Evolutionary conservation across 441 rosid genomes (phyloP).

Genomic region (Viola pubescens): DNA sequence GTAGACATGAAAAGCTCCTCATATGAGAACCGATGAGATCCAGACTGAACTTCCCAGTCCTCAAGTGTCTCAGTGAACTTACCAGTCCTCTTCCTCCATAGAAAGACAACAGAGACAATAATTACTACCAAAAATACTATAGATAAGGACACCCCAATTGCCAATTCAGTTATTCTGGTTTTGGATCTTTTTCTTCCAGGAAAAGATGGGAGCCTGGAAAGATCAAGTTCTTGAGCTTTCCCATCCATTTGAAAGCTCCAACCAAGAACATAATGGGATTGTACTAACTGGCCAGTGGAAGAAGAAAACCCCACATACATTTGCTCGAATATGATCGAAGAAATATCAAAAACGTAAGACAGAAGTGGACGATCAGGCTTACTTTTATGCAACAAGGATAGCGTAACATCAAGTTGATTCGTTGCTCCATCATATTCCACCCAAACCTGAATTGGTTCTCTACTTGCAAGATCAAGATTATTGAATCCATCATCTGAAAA

Average conservation of each 20-base stretch:
- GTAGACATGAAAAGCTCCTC: conserved; percentile 69
- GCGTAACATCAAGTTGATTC: conserved; percentile 38
- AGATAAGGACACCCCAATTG: conserved; percentile 23
- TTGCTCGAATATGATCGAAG: conserved; percentile 31
- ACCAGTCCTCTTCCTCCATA: conserved; percentile 22
- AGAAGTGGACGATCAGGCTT: conserved; percentile 46
- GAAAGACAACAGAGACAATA: background rate
- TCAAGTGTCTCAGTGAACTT: conserved; percentile 55
- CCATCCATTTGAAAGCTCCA: conserved; percentile 62
- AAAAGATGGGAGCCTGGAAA: conserved; percentile 54
- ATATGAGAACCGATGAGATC: conserved; percentile 58
- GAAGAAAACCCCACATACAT: conserved; percentile 82
- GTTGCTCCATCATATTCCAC: conserved; percentile 51
- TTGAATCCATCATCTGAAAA: conserved; percentile 20
- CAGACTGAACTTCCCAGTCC: conserved; percentile 66
- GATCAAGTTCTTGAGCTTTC: conserved; percentile 35
- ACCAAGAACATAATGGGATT: conserved; percentile 59
- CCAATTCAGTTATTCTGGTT: conserved; percentile 20
- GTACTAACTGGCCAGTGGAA: conserved; percentile 71
- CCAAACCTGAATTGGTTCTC: conserved; percentile 56
- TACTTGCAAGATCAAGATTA: conserved; percentile 47
- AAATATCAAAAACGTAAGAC: conserved; percentile 44
- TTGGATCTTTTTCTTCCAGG: conserved; percentile 19
- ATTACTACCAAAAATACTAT: conserved; percentile 21
- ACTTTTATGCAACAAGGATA: conserved; percentile 41